A percentile compares a stretch with the other conserved stretches of the same genome.
phyloP scores from a whole-genome alignment of 1,139 yeast genomes.

The Debaryomycetaceae sp. region DNA sequence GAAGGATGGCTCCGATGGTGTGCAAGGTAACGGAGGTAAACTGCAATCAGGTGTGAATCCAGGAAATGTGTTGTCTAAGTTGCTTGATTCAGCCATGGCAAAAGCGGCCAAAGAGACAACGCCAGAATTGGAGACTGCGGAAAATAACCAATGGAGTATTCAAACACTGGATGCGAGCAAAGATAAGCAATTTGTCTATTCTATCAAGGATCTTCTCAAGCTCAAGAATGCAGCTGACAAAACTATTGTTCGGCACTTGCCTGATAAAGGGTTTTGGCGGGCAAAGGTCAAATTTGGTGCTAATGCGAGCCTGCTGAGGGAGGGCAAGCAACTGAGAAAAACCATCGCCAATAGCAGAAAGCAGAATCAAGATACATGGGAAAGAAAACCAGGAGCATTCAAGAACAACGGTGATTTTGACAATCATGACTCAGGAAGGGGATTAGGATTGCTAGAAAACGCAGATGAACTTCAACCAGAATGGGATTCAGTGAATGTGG shows the following conservation, averaged over 20 bases:
- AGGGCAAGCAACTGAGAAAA: slow-evolving; percentile 10
- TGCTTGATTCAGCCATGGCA: slow-evolving; percentile 43
- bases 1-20: neutral
- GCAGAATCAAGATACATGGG: slow-evolving; percentile 24
- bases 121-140: slow-evolving; percentile 22
- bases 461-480: slow-evolving; percentile 49
- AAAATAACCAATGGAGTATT: neutral
- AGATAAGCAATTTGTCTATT: slow-evolving; percentile 23
- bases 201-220: slow-evolving; percentile 6
- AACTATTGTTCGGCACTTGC: slow-evolving; percentile 19
- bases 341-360: slow-evolving; percentile 12
- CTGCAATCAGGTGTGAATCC: slow-evolving; percentile 19
- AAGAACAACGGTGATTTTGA: slow-evolving; percentile 23
- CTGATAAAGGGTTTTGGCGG: slow-evolving; percentile 45
- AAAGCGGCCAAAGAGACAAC: slow-evolving; percentile 49
- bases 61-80: slow-evolving; percentile 38
- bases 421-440: slow-evolving; percentile 25
- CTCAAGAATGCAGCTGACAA: neutral
- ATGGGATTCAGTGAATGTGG: slow-evolving; percentile 44
- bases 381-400: slow-evolving; percentile 25
- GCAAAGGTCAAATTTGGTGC: slow-evolving; percentile 12
- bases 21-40: neutral
- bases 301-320: slow-evolving; percentile 5
- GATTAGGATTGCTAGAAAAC: slow-evolving; percentile 31
- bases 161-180: neutral